Percentiles rank a stretch among this genome's conserved stretches.
Evolutionary conservation across 2,329 filamentous ascomycete genomes (phyloP).

Genomic region (Calonectria pauciramosa): DNA sequence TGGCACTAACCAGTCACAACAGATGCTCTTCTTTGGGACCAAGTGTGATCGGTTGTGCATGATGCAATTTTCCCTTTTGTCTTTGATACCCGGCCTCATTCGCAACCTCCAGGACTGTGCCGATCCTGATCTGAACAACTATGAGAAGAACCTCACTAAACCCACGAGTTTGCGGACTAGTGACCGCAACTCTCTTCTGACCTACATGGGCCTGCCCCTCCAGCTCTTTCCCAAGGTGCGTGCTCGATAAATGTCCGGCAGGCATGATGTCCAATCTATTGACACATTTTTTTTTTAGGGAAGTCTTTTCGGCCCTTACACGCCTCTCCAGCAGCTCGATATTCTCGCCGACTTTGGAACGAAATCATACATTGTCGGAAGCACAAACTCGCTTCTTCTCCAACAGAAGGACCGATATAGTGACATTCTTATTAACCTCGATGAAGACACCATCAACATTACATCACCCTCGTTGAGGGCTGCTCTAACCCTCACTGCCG

Average conservation of each 20-base stretch:
- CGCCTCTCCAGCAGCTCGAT: slow-evolving; percentile 94
- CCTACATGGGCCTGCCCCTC: slow-evolving; percentile 94
- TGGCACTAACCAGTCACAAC: slow-evolving; percentile 23
- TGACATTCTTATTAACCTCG: slow-evolving; percentile 95
- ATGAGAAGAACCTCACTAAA: slow-evolving; percentile 80
- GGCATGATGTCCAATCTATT: slow-evolving; percentile 13
- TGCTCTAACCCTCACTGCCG: slow-evolving; percentile 83
- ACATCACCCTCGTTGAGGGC: slow-evolving; percentile 82
- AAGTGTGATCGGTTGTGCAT: slow-evolving; percentile 96
- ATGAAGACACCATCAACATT: slow-evolving; percentile 88
- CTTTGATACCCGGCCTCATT: slow-evolving; percentile 92
- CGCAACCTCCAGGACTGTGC: slow-evolving; percentile 94
- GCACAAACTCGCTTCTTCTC: slow-evolving; percentile 92
- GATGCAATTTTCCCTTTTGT: slow-evolving; percentile 97
- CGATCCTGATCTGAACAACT: slow-evolving; percentile 90
- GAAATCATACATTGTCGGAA: slow-evolving; percentile 97
- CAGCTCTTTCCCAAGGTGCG: slow-evolving; percentile 92
- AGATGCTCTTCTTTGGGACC: slow-evolving; percentile 99
- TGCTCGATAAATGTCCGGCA: not conserved
- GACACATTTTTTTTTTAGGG: slow-evolving; percentile 66
- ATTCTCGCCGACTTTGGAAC: slow-evolving; percentile 93
- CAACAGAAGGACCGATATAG: slow-evolving; percentile 97
- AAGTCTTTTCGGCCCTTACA: slow-evolving; percentile 96
- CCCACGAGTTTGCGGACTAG: slow-evolving; percentile 92
- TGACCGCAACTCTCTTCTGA: slow-evolving; percentile 88